Evolutionary conservation across 495 filamentous ascomycete species (phyloP), one percentile per base, ranked within the genome.

Genomic region (Trichoderma virens): DNA sequence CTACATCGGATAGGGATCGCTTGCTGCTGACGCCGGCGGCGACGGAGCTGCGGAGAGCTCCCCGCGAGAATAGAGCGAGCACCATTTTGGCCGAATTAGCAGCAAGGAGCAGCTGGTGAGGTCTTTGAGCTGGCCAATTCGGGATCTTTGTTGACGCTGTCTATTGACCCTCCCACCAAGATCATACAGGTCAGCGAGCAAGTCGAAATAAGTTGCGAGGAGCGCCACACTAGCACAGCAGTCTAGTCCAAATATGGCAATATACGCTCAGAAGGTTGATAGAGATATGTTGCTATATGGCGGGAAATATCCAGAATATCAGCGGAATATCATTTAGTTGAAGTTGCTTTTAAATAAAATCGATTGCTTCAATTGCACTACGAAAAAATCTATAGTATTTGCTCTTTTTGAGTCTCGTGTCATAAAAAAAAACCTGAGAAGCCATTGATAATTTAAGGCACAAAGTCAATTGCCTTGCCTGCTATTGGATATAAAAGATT

Each of bases 1-100:
- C 77, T 67, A 96, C 82, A 81, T 96, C 91, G 71, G 89, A 87
- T 66, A 94, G 75, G 70, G 73, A 76, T 67, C 85, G 80, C 74
- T 81, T 65, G 38, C 61, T 20, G 51, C 23, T 30, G 25, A 8
- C 51, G 51, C 51, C 51, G 51, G 13, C 51, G 11, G 51, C 18
- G 51, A 56, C 20, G 27, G 51, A 56, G 23, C 27, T 56, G 51
- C 51, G 51, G 9, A 56, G 51, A 56, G 51, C 51, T 13, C 27
- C 25, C 25, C 51, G 51, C 28, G 51, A 27, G 27, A 56, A 16
- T 8, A 30, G 23, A 30, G 23, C 13, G 23, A 56, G 51, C 51
- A 30, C 11, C 51, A 56, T 56, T 9, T 8, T 56, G 51, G 25
- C 27, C 25, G 51, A 30, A 28, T 28, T 27, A 13, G 16, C 23